Evolutionary conservation across 176 grass and related monocot species (phyloP), one percentile per base, ranked within the genome.

Genomic region (Phragmites australis): DNA sequence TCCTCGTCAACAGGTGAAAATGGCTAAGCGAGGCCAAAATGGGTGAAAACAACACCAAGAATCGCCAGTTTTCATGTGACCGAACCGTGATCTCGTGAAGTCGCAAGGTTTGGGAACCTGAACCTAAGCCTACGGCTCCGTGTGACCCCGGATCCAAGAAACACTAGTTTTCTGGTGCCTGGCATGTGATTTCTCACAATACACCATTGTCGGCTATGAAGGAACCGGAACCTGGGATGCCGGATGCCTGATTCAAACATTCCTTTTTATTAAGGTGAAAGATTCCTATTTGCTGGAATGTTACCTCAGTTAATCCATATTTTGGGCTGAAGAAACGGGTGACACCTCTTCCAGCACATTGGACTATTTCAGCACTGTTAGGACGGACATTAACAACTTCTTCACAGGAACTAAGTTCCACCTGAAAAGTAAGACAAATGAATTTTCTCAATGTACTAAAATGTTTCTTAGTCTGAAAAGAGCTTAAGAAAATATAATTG

Each of bases 291-390:
- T 51, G 45, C 19, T n/a, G 17, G 16, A 72, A 59, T 22, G 45
- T 82, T 88, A 92, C 90, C 90, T 92, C 83, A 68, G 73, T 81
- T 67, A 92, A 17, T 45, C 90, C 90, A 25, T 82, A 82, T 82
- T 87, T 87, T 41, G 78, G 85, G 70, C 85, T 61, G 47, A 87
- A 87, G 77, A 84, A 92, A 57, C 83, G 87, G 63, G 73, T 92
- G 46, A 92, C 86, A 15, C 79, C 83, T 77, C 80, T 66, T 47
- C 75, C 86, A 72, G 83, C 59, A 45, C 74, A 89, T 48, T 87
- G 86, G 57, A 80, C 58, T 50, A 92, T 50, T 61, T 92, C 86
- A 13, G 56, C 71, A 83, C 81, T 81, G 59, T 92, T 89, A 60
- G 90, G 90, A 47, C 56, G 57, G 52, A 92, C 42, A 29, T 86